phyloP scores from a whole-genome alignment of 83 land plant species.

The Diphasiastrum complanatum region DNA sequence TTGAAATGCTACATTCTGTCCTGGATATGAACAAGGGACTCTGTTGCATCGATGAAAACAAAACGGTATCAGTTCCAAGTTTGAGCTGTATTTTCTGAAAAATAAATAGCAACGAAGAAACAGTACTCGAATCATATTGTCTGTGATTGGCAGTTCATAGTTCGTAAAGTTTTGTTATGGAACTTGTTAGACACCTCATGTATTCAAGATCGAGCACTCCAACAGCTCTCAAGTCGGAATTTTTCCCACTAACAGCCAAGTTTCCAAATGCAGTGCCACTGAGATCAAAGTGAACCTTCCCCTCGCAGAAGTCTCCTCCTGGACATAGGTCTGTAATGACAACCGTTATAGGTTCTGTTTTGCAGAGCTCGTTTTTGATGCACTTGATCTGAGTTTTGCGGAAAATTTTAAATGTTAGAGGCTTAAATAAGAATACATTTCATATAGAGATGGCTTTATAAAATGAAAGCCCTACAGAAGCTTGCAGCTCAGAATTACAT shows the following conservation, averaged over 20 bases:
- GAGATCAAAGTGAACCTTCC: slow-evolving; percentile 12
- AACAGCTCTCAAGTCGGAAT: neutral
- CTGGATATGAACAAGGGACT: slow-evolving; percentile 5
- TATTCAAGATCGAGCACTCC: neutral
- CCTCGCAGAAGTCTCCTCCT: slow-evolving; percentile 1
- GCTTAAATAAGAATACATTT: neutral
- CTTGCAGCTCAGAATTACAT: too few relatives aligned
- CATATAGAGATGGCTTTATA: too few relatives aligned
- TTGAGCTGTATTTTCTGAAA: neutral
- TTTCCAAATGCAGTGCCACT: slow-evolving; percentile 21
- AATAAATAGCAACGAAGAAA: too few relatives aligned
- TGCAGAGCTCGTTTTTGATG: slow-evolving; percentile 9
- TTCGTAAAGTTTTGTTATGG: too few relatives aligned
- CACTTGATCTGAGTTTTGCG: neutral
- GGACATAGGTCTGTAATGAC: slow-evolving; percentile 22
- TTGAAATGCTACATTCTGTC: neutral
- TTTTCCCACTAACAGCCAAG: slow-evolving; percentile 7
- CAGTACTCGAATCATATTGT: too few relatives aligned
- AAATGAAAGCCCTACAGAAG: neutral
- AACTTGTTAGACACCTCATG: slow-evolving; percentile 3
- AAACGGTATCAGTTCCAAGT: neutral
- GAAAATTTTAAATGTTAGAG: neutral
- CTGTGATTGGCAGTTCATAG: too few relatives aligned
- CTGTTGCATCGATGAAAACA: neutral
- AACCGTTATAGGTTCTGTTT: neutral